Evolutionary conservation across 2,329 filamentous ascomycete species (phyloP).

Genomic region (Fusarium odoratissimum): DNA sequence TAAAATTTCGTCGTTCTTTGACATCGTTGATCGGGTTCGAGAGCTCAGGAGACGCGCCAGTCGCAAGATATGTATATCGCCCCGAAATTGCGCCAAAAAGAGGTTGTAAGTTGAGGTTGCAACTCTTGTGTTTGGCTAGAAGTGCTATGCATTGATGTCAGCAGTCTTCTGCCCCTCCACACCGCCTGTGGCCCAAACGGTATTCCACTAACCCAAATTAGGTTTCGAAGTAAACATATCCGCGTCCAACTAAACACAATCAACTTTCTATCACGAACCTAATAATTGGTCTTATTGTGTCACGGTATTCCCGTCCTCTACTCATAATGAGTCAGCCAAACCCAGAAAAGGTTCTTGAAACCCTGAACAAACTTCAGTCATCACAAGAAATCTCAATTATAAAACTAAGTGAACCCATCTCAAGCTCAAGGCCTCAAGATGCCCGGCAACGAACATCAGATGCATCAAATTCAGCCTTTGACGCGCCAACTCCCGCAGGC

Average conservation of each 20-base stretch:
- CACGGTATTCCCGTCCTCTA: neutral
- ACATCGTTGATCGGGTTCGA: slow-evolving; percentile 46
- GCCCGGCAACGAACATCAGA: slow-evolving; percentile 73
- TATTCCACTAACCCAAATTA: slow-evolving; percentile 43
- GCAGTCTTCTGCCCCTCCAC: slow-evolving; percentile 33
- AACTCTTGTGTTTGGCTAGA: neutral
- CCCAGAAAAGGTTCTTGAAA: slow-evolving; percentile 57
- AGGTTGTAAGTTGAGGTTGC: slow-evolving; percentile 9
- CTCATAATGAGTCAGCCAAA: slow-evolving; percentile 48
- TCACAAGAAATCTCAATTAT: slow-evolving; percentile 77
- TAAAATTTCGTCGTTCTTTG: slow-evolving; percentile 63
- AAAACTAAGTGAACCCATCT: slow-evolving; percentile 80
- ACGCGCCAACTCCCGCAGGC: slow-evolving; percentile 77
- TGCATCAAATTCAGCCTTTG: slow-evolving; percentile 72
- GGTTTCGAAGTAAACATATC: slow-evolving; percentile 56
- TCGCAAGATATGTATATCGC: slow-evolving; percentile 1
- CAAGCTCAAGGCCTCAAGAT: slow-evolving; percentile 59
- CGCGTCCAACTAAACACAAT: slow-evolving; percentile 11
- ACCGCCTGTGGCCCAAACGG: slow-evolving; percentile 29
- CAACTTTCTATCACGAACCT: neutral
- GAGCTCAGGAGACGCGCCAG: neutral
- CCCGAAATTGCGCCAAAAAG: slow-evolving; percentile 9
- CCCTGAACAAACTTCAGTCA: slow-evolving; percentile 65
- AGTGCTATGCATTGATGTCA: slow-evolving; percentile 25
- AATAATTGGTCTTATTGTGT: neutral